phyloP scores from a whole-genome alignment of 2,329 filamentous ascomycete species.

The Colletotrichum australisinense region DNA sequence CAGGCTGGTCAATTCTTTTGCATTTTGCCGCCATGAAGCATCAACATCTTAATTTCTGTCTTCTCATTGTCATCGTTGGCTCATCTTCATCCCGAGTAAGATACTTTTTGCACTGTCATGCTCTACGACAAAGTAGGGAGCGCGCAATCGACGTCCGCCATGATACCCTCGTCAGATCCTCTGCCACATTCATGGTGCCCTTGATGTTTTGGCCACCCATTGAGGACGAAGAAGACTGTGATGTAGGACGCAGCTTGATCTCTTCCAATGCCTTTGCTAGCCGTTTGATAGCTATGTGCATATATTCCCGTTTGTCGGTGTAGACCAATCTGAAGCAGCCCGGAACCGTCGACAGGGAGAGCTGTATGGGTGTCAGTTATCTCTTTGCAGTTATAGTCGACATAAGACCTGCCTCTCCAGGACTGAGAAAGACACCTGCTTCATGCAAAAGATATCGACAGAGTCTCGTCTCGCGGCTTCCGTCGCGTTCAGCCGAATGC shows the following conservation, averaged over 20 bases:
- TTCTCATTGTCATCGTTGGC: neutral
- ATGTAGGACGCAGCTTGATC: neutral
- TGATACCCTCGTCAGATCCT: too few relatives aligned
- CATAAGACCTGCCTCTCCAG: conserved; percentile 3
- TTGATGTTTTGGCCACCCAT: neutral
- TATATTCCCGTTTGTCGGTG: neutral
- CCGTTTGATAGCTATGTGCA: neutral
- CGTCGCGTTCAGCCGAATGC: too few relatives aligned
- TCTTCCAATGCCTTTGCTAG: neutral
- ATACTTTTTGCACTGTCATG: too few relatives aligned
- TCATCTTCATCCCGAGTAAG: neutral
- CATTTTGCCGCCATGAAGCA: too few relatives aligned
- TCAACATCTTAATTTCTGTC: accelerated
- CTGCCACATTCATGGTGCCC: neutral
- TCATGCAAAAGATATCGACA: neutral
- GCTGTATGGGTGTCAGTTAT: neutral
- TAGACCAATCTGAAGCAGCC: conserved; percentile 14
- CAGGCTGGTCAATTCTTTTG: conserved; percentile 31
- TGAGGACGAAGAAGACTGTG: too few relatives aligned
- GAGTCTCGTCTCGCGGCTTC: neutral
- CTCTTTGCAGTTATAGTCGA: too few relatives aligned
- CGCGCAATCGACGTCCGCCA: neutral
- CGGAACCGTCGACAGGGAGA: neutral
- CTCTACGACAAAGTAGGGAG: neutral
- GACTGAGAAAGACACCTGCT: conserved; percentile 14